phyloP scores from a whole-genome alignment of 768 basidiomycete species.

The Filobasidium wieringae region DNA sequence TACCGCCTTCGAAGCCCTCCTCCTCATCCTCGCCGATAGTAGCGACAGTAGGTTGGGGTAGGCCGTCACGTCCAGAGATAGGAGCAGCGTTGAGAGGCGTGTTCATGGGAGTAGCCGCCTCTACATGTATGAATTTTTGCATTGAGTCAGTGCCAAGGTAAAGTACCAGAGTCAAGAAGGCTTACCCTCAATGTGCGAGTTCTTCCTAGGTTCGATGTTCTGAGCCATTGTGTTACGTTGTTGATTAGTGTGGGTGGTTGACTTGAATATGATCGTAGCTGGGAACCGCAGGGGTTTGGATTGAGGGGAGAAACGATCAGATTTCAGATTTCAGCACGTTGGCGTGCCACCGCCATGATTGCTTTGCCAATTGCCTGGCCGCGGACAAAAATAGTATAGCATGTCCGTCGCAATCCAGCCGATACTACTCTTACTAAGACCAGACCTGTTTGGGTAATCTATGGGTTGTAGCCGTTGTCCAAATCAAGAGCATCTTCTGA shows the following conservation, averaged over 20 bases:
- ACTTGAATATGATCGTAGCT: too few species aligned
- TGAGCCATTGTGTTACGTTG: conserved; percentile 19
- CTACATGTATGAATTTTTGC: not conserved
- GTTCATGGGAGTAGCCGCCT: conserved; percentile 65
- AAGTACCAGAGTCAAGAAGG: not conserved
- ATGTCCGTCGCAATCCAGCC: not conserved
- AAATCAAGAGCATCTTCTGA: too few species aligned
- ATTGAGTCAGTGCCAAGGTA: not conserved
- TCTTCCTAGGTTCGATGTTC: conserved; percentile 27
- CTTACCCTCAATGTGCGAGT: conserved; percentile 10
- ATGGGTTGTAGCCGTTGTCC: too few species aligned
- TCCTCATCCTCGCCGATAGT: conserved; percentile 52
- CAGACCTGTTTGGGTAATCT: too few species aligned
- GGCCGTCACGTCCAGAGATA: conserved; percentile 51
- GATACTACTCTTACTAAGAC: not conserved
- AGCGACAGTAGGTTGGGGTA: conserved; percentile 57
- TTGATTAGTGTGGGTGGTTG: not conserved
- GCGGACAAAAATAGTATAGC: not conserved
- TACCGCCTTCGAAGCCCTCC: conserved; percentile 46
- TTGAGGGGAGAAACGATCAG: too few species aligned
- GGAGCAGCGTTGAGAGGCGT: conserved; percentile 75
- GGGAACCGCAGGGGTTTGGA: too few species aligned
- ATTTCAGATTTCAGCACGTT: too few species aligned
- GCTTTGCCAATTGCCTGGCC: not conserved
- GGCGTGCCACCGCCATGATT: too few species aligned